Evolutionary conservation across 306 rosid genomes (phyloP).

Genomic region (Rosa rugosa): DNA sequence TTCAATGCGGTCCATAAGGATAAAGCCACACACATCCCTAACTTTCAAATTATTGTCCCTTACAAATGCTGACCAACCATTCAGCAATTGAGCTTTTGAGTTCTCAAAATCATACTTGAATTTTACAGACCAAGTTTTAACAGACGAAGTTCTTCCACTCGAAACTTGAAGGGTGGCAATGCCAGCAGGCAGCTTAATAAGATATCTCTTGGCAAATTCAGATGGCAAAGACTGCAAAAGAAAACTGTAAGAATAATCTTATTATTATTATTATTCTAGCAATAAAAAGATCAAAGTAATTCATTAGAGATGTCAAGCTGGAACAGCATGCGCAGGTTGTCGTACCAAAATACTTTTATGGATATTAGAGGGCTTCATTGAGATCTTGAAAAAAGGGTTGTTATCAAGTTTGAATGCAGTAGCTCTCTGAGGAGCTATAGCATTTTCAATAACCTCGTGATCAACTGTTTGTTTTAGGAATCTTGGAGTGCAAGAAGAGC

Average conservation of each 20-base stretch:
- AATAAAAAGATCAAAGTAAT: not conserved
- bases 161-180: not conserved
- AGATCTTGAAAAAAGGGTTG: slow-evolving; percentile 19
- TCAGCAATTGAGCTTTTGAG: not conserved
- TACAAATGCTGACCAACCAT: slow-evolving; percentile 17
- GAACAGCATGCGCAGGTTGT: not conserved
- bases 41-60: slow-evolving; percentile 23
- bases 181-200: not conserved
- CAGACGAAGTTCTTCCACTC: not conserved
- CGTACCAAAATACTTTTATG: not conserved
- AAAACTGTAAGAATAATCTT: not conserved
- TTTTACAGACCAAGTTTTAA: not conserved
- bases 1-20: not conserved
- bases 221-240: not conserved
- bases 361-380: slow-evolving; percentile 8
- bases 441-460: not conserved
- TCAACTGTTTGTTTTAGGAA: not conserved
- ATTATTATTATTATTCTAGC: not conserved
- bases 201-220: not conserved
- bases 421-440: slow-evolving; percentile 10
- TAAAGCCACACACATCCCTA: slow-evolving; percentile 22
- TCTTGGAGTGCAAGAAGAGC: not conserved
- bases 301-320: not conserved
- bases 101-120: not conserved
- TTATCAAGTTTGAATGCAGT: slow-evolving; percentile 9